Percentiles rank a stretch among this genome's conserved stretches.
These are phyloP conservation scores for Oryza officinalis DNA, from an alignment of 176 grass and related monocot species.

Conservation along the genomic window DNA sequence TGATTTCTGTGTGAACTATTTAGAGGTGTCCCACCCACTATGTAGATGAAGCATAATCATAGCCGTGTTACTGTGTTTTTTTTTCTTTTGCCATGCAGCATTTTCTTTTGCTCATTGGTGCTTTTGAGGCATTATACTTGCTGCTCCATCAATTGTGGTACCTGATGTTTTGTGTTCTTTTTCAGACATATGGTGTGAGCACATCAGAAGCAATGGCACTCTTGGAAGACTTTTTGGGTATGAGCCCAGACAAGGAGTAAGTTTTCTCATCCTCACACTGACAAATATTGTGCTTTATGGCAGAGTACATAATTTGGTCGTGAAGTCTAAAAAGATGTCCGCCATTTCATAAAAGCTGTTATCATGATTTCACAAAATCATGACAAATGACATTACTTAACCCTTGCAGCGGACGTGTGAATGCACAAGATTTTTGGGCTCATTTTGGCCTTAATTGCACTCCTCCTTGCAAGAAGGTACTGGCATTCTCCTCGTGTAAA, in stretches of 20 bases:
- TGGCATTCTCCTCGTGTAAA: background rate
- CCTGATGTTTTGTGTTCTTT: slow-evolving; percentile 13
- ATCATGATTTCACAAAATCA: background rate
- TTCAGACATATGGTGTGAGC: slow-evolving; percentile 76
- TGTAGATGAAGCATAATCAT: background rate
- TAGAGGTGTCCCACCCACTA: background rate
- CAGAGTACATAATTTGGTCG: background rate
- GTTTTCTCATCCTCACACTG: background rate
- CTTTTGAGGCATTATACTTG: background rate
- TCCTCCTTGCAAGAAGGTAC: slow-evolving; percentile 78
- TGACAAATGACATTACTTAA: slow-evolving; percentile 29
- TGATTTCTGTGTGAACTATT: background rate
- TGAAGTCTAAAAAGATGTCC: background rate
- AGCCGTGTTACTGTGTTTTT: background rate
- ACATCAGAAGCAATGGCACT: slow-evolving; percentile 80
- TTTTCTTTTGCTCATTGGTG: background rate
- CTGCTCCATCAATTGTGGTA: background rate
- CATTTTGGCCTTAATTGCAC: slow-evolving; percentile 69
- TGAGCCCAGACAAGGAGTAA: slow-evolving; percentile 80
- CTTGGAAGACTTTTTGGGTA: slow-evolving; percentile 80
- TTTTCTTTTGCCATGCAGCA: background rate
- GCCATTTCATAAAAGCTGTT: background rate
- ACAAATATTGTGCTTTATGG: background rate
- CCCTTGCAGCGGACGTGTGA: slow-evolving; percentile 70
- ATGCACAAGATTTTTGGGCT: slow-evolving; percentile 67